A percentile compares a stretch with the other conserved stretches of the same genome.
phyloP scores from a whole-genome alignment of 208 protist genomes.

The Trypanosoma cruzi region DNA sequence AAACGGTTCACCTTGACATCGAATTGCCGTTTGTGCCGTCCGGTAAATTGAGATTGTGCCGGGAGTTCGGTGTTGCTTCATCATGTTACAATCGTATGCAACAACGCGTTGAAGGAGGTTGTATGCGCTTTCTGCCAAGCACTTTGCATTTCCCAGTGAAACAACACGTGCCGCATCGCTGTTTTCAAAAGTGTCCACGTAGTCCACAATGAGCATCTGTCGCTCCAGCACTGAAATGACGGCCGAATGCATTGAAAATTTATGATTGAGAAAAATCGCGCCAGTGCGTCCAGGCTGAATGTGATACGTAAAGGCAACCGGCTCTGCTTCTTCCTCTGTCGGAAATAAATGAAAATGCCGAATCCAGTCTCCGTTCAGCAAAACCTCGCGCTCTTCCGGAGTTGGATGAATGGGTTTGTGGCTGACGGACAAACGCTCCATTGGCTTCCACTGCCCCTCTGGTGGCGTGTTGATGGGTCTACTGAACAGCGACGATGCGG shows the following conservation, averaged over 20 bases:
- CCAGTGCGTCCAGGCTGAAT: constrained; percentile 84
- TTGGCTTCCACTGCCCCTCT: constrained; percentile 75
- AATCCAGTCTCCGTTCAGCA: constrained; percentile 86
- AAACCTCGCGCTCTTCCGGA: constrained; percentile 72
- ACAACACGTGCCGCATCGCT: constrained; percentile 51
- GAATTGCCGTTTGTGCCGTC: constrained; percentile 61
- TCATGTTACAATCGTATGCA: constrained; percentile 74
- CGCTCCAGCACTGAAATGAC: constrained; percentile 80
- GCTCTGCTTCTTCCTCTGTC: constrained; percentile 34
- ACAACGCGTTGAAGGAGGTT: constrained; percentile 73
- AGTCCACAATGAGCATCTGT: constrained; percentile 81
- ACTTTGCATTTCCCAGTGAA: constrained; percentile 60
- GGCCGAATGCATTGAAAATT: constrained; percentile 81
- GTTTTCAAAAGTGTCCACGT: constrained; percentile 49
- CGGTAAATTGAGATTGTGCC: constrained; percentile 83
- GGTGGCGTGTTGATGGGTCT: constrained; percentile 45
- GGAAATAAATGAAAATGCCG: constrained; percentile 87
- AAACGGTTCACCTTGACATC: constrained; percentile 66
- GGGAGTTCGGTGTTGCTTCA: constrained; percentile 85
- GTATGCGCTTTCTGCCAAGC: constrained; percentile 41
- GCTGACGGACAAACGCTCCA: constrained; percentile 58
- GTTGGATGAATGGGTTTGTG: constrained; percentile 47
- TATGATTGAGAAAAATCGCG: constrained; percentile 73
- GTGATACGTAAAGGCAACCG: constrained; percentile 81
- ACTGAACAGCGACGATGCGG: constrained; percentile 17